Evolutionary conservation across 1,284 basidiomycete genomes (phyloP), one percentile per base, ranked within the genome.

Genomic region (Trichosporon coremiiforme): DNA sequence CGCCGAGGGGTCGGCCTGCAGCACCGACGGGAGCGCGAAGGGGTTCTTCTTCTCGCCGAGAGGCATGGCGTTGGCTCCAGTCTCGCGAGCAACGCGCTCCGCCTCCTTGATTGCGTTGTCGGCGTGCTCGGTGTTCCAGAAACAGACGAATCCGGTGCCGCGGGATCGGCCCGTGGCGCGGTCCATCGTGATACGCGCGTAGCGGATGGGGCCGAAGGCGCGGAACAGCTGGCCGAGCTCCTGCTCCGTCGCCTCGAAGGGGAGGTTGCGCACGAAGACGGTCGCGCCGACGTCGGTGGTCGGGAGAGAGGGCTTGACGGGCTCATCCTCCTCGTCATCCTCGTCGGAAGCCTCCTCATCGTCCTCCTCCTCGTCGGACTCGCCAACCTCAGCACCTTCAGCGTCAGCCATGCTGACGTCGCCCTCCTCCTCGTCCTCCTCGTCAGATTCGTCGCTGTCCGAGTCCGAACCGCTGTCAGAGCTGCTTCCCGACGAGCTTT

Each of bases 131-230:
- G 88, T 89, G 73, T 96, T 94, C 96, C 96, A 98, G 85, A 97
- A 98, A 82, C 95, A 98, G 0, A 92, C 94, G 80, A 99, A 99
- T 0, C 94, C 97, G 0, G 95, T 98, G 9, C 97, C 97, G 64
- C 94, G 87, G 36, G 95, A 94, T 64, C 94, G 90, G 20, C 91
- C 92, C 0, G 91, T 94, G 0, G 87, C 88, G 17, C 86, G 87
- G 78, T 99, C 97, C 84, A 96, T 87, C 0, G 95, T 92, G 69
- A 99, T 93, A 36, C 93, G 89, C 2, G 93, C 95, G 81, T 99
- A 99, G 29, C 95, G 90, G 22, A 99, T 85, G 2, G 94, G 91
- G 0, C 97, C 97, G 78, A 97, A 99, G 0, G 89, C 84, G 55
- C 92, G 91, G 86, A 98, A 95, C 91, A 95, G 80, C 33, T 88